Evolutionary conservation across 1,139 yeast species (phyloP).

Genomic region (Sugiyamaella xylanicola): DNA sequence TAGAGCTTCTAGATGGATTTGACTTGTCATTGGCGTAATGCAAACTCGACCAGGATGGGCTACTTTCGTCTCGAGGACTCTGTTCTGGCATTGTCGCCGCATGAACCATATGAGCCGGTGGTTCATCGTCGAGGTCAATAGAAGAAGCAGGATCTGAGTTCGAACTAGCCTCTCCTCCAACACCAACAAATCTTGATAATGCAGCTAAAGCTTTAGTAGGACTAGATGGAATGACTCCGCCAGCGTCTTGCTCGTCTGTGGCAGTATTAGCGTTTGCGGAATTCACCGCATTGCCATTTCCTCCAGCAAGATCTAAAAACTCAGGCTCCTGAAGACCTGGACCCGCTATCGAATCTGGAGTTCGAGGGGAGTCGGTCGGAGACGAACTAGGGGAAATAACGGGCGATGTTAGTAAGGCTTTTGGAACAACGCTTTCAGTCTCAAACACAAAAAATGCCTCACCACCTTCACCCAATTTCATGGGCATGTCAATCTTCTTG

Average conservation of each 20-base stretch:
- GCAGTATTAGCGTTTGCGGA: too few species aligned
- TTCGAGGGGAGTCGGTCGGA: conserved; percentile 50
- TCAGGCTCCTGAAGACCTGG: conserved; percentile 56
- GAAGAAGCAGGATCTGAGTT: background rate
- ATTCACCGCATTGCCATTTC: background rate
- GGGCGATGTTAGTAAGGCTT: conserved; percentile 85
- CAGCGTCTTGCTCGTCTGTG: too few species aligned
- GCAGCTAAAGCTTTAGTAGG: conserved; percentile 16
- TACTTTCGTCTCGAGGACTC: conserved; percentile 2
- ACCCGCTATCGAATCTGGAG: conserved; percentile 24
- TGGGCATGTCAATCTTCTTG: conserved; percentile 76
- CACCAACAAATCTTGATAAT: conserved; percentile 15
- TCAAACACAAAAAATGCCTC: conserved; percentile 98
- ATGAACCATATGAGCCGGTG: conserved; percentile 1
- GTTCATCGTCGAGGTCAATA: too few species aligned
- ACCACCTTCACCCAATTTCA: conserved; percentile 97
- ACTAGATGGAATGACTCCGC: conserved; percentile 10
- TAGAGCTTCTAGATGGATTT: conserved; percentile 11
- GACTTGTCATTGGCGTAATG: background rate
- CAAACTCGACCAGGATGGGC: conserved; percentile 15
- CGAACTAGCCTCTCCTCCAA: conserved; percentile 6
- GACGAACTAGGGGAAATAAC: conserved; percentile 80
- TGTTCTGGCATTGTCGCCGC: conserved; percentile 3
- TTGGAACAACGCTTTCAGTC: conserved; percentile 71
- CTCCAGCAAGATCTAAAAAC: conserved; percentile 48